Percentiles rank a stretch among this genome's conserved stretches.
These are phyloP conservation scores for Ophiostoma tasmaniense DNA, from an alignment of 2,329 filamentous ascomycete genomes.

Conservation along the genomic window DNA sequence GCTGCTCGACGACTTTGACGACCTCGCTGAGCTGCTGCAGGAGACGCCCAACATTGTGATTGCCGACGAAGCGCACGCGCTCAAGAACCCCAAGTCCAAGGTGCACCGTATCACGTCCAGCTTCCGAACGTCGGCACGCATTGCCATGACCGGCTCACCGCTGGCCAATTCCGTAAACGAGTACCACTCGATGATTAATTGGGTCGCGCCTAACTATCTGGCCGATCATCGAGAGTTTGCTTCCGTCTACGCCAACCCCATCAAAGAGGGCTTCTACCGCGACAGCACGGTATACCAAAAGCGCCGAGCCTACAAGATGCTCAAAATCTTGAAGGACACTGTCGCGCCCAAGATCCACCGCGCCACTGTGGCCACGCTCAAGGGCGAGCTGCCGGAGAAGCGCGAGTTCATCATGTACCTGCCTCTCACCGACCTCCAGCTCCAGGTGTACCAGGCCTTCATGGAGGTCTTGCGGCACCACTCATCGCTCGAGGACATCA, in stretches of 20 bases:
- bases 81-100: conserved; percentile 58
- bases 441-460: conserved; percentile 48
- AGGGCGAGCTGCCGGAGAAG: conserved; percentile 62
- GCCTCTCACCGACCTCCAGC: conserved; percentile 58
- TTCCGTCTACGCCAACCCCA: conserved; percentile 61
- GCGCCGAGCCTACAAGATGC: conserved; percentile 53
- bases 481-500: conserved; percentile 6
- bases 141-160: conserved; percentile 81
- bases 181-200: conserved; percentile 81
- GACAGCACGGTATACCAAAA: conserved; percentile 53
- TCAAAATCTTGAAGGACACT: conserved; percentile 61
- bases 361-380: conserved; percentile 56
- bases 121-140: conserved; percentile 61
- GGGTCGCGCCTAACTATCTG: conserved; percentile 73
- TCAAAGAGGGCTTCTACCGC: conserved; percentile 58
- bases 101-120: conserved; percentile 45
- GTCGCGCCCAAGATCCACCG: conserved; percentile 73
- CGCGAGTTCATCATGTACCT: conserved; percentile 74
- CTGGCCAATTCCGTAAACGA: conserved; percentile 76
- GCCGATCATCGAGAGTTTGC: conserved; percentile 61
- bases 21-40: conserved; percentile 20
- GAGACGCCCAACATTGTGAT: conserved; percentile 63
- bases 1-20: conserved; percentile 28
- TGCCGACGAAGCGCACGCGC: conserved; percentile 73
- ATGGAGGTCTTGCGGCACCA: conserved; percentile 24